phyloP scores from a whole-genome alignment of 73 alveolate genomes.

The Paramecium sexaurelia region DNA sequence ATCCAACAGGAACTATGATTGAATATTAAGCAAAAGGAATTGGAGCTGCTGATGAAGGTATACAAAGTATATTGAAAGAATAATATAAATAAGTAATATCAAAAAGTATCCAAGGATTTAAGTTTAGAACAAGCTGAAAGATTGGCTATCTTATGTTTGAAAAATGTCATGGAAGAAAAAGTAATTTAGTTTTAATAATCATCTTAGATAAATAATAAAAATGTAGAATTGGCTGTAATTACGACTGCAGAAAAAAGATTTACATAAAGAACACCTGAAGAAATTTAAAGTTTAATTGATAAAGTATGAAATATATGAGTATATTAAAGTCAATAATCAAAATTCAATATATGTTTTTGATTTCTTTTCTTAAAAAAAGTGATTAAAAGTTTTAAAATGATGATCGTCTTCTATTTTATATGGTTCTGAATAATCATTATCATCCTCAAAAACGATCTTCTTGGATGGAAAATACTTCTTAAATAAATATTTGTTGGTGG shows the following conservation, averaged over 20 bases:
- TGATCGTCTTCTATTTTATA: constrained; percentile 14
- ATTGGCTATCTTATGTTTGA: constrained; percentile 84
- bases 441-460: constrained; percentile 53
- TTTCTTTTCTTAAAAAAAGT: neutral
- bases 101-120: constrained; percentile 54
- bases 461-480: constrained; percentile 46
- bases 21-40: constrained; percentile 95
- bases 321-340: neutral
- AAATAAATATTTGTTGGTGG: neutral
- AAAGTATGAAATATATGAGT: neutral
- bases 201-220: constrained; percentile 76
- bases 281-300: constrained; percentile 46
- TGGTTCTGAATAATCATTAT: constrained; percentile 25
- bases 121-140: constrained; percentile 91
- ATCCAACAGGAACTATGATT: constrained; percentile 95
- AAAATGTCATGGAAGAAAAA: constrained; percentile 94
- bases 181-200: neutral
- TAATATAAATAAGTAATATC: constrained; percentile 76
- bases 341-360: neutral
- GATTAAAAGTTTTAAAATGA: neutral
- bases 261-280: constrained; percentile 51
- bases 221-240: constrained; percentile 91
- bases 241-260: constrained; percentile 73
- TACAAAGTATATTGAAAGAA: constrained; percentile 87
- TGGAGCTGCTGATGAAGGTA: constrained; percentile 97